Evolutionary conservation across 108 stramenopile genomes (phyloP), one percentile per base, ranked within the genome.

Genomic region (Nannochloropsis salina): DNA sequence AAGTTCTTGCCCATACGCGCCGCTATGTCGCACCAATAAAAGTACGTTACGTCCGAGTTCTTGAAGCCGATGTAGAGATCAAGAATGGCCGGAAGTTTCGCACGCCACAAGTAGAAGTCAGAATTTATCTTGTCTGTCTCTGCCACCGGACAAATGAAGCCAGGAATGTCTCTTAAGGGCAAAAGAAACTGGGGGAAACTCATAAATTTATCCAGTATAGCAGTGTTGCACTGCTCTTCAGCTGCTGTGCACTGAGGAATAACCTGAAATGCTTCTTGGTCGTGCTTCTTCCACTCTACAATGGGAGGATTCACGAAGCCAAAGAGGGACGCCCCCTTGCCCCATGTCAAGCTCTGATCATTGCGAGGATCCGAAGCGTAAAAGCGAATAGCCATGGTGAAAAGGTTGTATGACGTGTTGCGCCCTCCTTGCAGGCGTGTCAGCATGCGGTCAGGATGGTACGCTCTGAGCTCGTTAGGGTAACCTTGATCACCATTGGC

Each of bases 61-160:
- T 74, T 74, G 61, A 74, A 74, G 61, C 61, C 61, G n/a, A 74
- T 74, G n/a, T 74, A 74, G 1, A 74, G n/a, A 74, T 74, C 61
- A 1, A 74, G 61, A 6, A 74, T 74, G 15, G 15, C 20, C 1
- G 61, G 61, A n/a, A 74, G 61, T n/a, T 74, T 74, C 5, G 61
- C 61, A 6, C 61, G 61, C 61, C 61, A 74, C 61, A 74, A n/a
- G 61, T 74, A 74, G n/a, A 74, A 74, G 61, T 74, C 61, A n/a
- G 61, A 74, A n/a, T 74, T 74, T n/a, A 74, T 74, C 61, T 74
- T 74, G 1, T 74, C 61, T 8, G 15, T 74, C 61, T 74, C 61
- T 74, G 61, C 61, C 61, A 74, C 61, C 3, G 61, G 61, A n/a
- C 61, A 74, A 6, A 74, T 74, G 61, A 74, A 74, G 61, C 61